phyloP scores from a whole-genome alignment of 169 alveolate genomes.

The Plasmodium blacklocki region DNA sequence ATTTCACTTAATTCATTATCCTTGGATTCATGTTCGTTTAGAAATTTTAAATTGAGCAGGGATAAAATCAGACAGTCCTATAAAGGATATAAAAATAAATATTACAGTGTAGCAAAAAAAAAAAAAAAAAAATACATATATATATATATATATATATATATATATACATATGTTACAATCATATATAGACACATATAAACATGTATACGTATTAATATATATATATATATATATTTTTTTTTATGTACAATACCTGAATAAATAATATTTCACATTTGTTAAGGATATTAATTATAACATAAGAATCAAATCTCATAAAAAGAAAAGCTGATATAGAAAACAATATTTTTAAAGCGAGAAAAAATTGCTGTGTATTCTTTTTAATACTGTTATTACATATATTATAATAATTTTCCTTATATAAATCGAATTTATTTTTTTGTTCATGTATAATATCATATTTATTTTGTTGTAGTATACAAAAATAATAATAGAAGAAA shows the following conservation, averaged over 20 bases:
- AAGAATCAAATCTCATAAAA: constrained; percentile 51
- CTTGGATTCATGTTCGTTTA: constrained; percentile 18
- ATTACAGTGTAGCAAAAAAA: background rate
- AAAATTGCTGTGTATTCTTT: constrained; percentile 19
- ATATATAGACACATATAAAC: background rate
- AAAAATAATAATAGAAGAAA: constrained; percentile 46
- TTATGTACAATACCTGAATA: constrained; percentile 28
- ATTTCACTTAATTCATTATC: constrained; percentile 19
- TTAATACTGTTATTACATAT: constrained; percentile 9
- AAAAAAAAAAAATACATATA: background rate
- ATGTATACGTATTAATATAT: background rate
- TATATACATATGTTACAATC: background rate
- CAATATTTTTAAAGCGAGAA: constrained; percentile 36
- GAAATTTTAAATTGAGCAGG: constrained; percentile 32
- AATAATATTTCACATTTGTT: constrained; percentile 19
- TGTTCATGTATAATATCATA: background rate
- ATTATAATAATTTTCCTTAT: constrained; percentile 49
- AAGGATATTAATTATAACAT: constrained; percentile 5
- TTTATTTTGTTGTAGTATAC: constrained; percentile 5
- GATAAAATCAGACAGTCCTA: constrained; percentile 57
- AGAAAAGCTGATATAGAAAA: constrained; percentile 53
- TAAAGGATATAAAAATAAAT: background rate
- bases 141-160: too few relatives aligned
- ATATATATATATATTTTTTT: background rate
- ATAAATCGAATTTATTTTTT: constrained; percentile 5